These are phyloP conservation scores for Lyophyllum shimeji DNA, from an alignment of 768 basidiomycete species.

Conservation along the genomic window DNA sequence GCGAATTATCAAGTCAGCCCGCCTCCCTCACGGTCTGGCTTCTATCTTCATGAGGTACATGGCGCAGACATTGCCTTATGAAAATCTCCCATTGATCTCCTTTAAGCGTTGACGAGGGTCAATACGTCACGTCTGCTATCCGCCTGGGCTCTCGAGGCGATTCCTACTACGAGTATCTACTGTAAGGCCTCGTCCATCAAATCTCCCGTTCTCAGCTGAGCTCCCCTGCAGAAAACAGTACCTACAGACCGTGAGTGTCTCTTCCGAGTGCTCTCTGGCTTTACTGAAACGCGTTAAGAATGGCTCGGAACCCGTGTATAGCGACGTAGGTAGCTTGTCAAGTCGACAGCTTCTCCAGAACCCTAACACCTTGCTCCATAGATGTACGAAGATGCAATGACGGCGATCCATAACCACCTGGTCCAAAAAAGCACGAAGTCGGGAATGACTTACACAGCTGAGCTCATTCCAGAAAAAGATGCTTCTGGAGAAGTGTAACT, in stretches of 20 bases:
- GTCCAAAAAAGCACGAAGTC: slow-evolving; percentile 60
- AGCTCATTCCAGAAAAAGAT: slow-evolving; percentile 64
- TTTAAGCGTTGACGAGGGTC: slow-evolving; percentile 36
- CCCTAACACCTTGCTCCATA: slow-evolving; percentile 26
- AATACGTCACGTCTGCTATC: slow-evolving; percentile 65
- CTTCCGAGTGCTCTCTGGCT: not conserved
- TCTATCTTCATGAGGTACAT: slow-evolving; percentile 82
- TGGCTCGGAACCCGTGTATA: slow-evolving; percentile 73
- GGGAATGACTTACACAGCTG: slow-evolving; percentile 75
- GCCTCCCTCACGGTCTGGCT: slow-evolving; percentile 69
- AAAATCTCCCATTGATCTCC: not conserved
- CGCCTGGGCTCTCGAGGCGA: slow-evolving; percentile 91
- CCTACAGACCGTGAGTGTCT: slow-evolving; percentile 64
- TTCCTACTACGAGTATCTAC: slow-evolving; percentile 89
- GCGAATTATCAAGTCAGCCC: slow-evolving; percentile 62
- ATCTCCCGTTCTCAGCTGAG: not conserved
- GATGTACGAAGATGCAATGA: slow-evolving; percentile 92
- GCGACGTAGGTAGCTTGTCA: slow-evolving; percentile 43
- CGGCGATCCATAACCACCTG: slow-evolving; percentile 74
- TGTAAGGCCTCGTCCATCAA: slow-evolving; percentile 43
- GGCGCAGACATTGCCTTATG: not conserved
- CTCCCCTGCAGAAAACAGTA: slow-evolving; percentile 63
- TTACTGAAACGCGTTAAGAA: slow-evolving; percentile 42
- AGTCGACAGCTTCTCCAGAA: not conserved
- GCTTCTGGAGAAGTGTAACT: slow-evolving; percentile 38